A percentile compares a stretch with the other conserved stretches of the same genome.
These are phyloP conservation scores for Eimeria tenella DNA, from an alignment of 169 alveolate species.

Conservation along the genomic window DNA sequence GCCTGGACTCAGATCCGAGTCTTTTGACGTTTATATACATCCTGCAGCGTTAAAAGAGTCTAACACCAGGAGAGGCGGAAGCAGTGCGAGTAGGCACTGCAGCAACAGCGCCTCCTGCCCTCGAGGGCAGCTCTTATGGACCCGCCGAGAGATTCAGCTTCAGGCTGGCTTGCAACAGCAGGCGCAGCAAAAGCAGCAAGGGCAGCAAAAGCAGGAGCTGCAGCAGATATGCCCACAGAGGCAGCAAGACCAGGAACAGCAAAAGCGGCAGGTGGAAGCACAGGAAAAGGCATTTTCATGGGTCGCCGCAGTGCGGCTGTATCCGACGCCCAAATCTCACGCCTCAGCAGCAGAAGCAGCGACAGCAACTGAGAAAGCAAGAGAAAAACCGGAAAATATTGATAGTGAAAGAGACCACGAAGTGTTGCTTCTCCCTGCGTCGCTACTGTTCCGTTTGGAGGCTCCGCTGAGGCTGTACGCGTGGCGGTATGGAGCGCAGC, in stretches of 20 bases:
- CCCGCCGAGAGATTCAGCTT: background rate
- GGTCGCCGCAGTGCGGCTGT: constrained; percentile 1
- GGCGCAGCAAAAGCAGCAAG: background rate
- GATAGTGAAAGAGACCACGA: background rate
- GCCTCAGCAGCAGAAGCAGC: constrained; percentile 9
- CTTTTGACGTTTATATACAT: background rate
- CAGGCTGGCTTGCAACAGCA: background rate
- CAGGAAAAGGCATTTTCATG: background rate
- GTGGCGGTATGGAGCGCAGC: background rate
- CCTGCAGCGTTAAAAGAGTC: background rate
- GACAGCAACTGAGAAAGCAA: background rate
- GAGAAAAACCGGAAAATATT: background rate
- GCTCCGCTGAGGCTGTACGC: background rate
- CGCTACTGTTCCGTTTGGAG: constrained; percentile 1
- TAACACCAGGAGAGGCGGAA: background rate
- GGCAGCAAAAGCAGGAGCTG: background rate
- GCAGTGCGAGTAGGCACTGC: background rate
- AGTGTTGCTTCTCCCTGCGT: constrained; percentile 20
- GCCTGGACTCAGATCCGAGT: background rate
- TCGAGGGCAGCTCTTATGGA: background rate
- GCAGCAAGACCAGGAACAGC: background rate
- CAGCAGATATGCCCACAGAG: too few species aligned
- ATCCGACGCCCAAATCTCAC: background rate
- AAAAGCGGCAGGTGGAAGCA: background rate
- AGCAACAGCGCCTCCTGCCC: background rate